Evolutionary conservation across 352 stramenopile species (phyloP), one percentile per base, ranked within the genome.

Genomic region (Blastocystis sp.): DNA sequence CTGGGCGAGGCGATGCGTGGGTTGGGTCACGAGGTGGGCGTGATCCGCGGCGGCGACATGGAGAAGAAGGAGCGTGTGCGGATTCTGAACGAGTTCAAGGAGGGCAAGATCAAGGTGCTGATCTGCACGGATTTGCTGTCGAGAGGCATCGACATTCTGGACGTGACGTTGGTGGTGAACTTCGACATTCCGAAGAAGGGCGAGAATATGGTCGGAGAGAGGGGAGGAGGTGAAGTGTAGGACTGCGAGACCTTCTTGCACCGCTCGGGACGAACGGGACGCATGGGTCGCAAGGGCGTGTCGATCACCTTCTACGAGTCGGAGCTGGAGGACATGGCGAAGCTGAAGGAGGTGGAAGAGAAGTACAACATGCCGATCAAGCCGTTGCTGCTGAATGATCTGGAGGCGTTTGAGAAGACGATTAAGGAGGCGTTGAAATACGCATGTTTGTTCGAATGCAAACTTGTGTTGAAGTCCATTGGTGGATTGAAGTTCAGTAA

Each of bases 191-290:
- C 79, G 41, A 89, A 78, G 63, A 41, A 39, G 10, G 60, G 55
- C 35, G 31, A 89, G 24, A 76, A 60, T 41, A 45, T 80, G 9
- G 63, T 80, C 50, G 50, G 50, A 26, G 31, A 33, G 3, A 13
- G n/a, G 21, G 33, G 19, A 0, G 62, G n/a, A 31, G 29, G 24
- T 77, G 31, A 26, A 41, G 10, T 9, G 10, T 89, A 89, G 79
- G 79, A 89, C 10, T 76, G 39, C 12, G 79, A 77, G 50, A 89
- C 63, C n/a, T 79, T 89, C 24, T 29, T 89, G 41, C 79, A 89
- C 45, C 79, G 79, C 41, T 66, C 67, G 16, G 79, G 79, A 37
- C 37, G 79, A 62, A 89, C 79, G n/a, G 79, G 79, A 37, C 37
- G 79, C 41, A 89, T 89, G 79, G 79, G 79, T 45, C 19, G 61